Evolutionary conservation across 2,329 filamentous ascomycete genomes (phyloP).

Genomic region (Dryadomyces quercivorus): DNA sequence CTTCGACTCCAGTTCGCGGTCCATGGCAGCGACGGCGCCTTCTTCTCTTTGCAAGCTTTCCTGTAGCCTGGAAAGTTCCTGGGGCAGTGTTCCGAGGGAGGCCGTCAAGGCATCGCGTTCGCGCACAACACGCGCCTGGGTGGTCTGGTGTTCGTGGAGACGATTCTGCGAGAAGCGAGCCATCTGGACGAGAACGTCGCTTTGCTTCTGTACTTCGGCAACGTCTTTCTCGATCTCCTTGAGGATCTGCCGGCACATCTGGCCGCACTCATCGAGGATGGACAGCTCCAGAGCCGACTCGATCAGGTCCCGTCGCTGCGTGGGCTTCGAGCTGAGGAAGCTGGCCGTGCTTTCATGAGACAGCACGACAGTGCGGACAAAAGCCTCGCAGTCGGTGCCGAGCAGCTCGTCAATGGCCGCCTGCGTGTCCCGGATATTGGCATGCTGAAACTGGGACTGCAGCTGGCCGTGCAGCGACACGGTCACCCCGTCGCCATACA

Average conservation of each 20-base stretch:
- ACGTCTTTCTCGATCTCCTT: not conserved
- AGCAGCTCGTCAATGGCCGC: conserved; percentile 18
- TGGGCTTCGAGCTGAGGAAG: conserved; percentile 18
- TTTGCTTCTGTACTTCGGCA: not conserved
- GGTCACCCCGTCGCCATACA: conserved; percentile 16
- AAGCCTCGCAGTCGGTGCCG: conserved; percentile 20
- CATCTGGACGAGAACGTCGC: not conserved
- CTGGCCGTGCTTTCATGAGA: conserved; percentile 19
- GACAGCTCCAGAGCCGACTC: conserved; percentile 17
- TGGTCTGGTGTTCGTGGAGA: not conserved
- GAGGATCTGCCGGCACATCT: not conserved
- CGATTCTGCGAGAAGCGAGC: not conserved
- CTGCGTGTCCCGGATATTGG: conserved; percentile 14
- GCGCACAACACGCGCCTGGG: not conserved
- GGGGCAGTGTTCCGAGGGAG: not conserved
- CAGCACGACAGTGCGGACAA: conserved; percentile 19
- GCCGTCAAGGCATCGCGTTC: not conserved
- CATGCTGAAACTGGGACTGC: conserved; percentile 17
- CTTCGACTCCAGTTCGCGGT: not conserved
- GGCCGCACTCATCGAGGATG: conserved; percentile 13
- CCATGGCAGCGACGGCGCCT: no score
- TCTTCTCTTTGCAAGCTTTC: not conserved
- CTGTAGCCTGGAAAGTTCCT: not conserved
- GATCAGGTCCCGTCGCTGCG: conserved; percentile 18
- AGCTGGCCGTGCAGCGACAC: conserved; percentile 16